Conservation (phyloP, 352 stramenopile genomes). For the Globisporangium orthogonon region DNA sequence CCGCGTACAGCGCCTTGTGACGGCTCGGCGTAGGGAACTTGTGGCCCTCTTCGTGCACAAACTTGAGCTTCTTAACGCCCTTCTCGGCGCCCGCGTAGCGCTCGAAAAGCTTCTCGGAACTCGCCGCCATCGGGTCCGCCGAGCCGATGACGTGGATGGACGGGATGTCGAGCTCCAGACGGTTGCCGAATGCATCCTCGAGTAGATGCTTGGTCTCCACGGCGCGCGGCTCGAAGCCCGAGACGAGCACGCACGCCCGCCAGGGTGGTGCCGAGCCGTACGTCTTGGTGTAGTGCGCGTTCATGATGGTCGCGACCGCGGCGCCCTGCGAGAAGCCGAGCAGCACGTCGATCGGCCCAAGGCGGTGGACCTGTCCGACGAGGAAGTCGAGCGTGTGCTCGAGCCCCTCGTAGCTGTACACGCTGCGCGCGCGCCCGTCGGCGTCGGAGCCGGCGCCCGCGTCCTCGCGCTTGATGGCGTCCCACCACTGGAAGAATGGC, state of each 20-base stretch:
- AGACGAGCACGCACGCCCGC: conserved; percentile 57
- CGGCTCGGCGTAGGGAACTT: conserved; percentile 54
- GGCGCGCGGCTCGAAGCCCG: conserved; percentile 46
- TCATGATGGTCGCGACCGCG: conserved; percentile 50
- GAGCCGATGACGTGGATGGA: conserved; percentile 66
- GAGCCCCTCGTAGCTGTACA: conserved; percentile 53
- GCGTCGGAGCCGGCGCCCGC: conserved; percentile 2
- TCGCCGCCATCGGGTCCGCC: conserved; percentile 31
- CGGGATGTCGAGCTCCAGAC: conserved; percentile 35
- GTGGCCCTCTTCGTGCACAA: conserved; percentile 77
- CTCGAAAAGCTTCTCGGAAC: conserved; percentile 44
- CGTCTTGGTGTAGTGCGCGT: conserved; percentile 45
- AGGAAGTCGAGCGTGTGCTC: conserved; percentile 61
- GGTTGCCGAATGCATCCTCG: conserved; percentile 25
- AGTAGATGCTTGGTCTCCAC: conserved; percentile 46
- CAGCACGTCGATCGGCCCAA: conserved; percentile 52
- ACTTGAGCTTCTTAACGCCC: conserved; percentile 26
- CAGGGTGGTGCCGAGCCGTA: conserved; percentile 45
- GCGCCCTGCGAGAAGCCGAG: conserved; percentile 75
- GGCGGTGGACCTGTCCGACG: conserved; percentile 32
- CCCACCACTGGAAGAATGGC: conserved; percentile 80
- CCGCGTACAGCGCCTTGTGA: conserved; percentile 38
- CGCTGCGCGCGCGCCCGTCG: conserved; percentile 5
- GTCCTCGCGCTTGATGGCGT: conserved; percentile 36
- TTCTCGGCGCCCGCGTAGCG: conserved; percentile 26